Conservation (phyloP, 805 yeast species). For the Maudiozyma saulgeensis region DNA sequence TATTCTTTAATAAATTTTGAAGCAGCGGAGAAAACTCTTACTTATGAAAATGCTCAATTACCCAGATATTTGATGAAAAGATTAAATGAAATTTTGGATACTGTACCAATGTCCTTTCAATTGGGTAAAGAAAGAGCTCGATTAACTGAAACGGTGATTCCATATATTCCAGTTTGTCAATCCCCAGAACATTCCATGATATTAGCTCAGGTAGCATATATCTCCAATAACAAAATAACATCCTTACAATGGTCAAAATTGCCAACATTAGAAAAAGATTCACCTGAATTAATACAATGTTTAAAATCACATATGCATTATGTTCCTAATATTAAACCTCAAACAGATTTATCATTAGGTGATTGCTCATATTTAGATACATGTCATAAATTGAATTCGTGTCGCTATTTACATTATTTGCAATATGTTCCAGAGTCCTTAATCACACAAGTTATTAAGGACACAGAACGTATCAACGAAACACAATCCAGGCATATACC, state of each 20-base stretch:
- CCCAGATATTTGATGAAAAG: constrained; percentile 3
- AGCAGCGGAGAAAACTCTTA: background rate
- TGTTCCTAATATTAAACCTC: constrained; percentile 44
- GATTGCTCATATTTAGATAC: constrained; percentile 93
- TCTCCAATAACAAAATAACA: constrained; percentile 20
- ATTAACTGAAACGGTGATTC: constrained; percentile 7
- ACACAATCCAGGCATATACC: constrained; percentile 14
- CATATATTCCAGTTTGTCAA: constrained; percentile 21
- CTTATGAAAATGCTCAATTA: constrained; percentile 1
- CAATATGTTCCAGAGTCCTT: constrained; percentile 31
- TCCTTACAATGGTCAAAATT: constrained; percentile 23
- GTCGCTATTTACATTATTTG: constrained; percentile 74
- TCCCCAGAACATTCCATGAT: constrained; percentile 14
- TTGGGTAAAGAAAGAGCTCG: constrained; percentile 23
- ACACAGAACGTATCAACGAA: constrained; percentile 17
- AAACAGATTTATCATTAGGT: constrained; percentile 66
- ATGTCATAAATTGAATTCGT: constrained; percentile 73
- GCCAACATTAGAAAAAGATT: constrained; percentile 12
- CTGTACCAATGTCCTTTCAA: constrained; percentile 16
- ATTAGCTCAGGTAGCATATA: constrained; percentile 15
- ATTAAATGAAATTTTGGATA: constrained; percentile 11
- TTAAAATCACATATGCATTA: constrained; percentile 38
- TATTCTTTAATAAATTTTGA: constrained; percentile 4
- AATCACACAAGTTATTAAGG: constrained; percentile 12
- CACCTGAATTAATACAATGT: constrained; percentile 22